Conservation (phyloP, 257 asterid genomes). For the Salvia hispanica region DNA sequence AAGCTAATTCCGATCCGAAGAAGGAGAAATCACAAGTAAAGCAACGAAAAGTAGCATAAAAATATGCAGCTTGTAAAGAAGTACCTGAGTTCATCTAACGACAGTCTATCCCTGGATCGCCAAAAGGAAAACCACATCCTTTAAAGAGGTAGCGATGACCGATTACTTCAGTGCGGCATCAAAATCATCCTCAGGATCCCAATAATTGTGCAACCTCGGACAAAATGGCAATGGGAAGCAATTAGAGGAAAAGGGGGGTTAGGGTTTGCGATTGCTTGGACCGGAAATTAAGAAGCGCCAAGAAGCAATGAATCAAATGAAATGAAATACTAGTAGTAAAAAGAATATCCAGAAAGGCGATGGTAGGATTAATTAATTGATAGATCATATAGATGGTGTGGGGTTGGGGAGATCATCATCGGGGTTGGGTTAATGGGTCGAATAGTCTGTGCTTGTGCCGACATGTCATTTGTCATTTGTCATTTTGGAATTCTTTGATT, state of each 20-base stretch:
- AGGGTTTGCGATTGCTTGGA: conserved; percentile 39
- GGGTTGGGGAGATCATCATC: not conserved
- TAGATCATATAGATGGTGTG: conserved; percentile 29
- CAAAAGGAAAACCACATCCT: conserved; percentile 95
- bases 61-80: not conserved
- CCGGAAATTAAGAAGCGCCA: conserved; percentile 36
- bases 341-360: conserved; percentile 28
- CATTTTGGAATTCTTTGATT: too few relatives aligned
- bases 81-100: conserved; percentile 95
- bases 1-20: conserved; percentile 22
- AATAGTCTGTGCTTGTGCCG: not conserved
- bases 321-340: not conserved
- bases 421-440: conserved; percentile 35
- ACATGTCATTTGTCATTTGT: not conserved
- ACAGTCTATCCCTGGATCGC: conserved; percentile 93
- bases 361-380: not conserved
- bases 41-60: conserved; percentile 1
- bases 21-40: conserved; percentile 18
- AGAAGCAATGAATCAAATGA: conserved; percentile 27
- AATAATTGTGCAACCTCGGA: conserved; percentile 24
- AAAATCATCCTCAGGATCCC: conserved; percentile 42
- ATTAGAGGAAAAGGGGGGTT: conserved; percentile 17
- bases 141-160: conserved; percentile 52
- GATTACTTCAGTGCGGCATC: conserved; percentile 40
- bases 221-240: conserved; percentile 25